Evolutionary conservation across 805 yeast species (phyloP).

Genomic region (Candida silvicultrix): DNA sequence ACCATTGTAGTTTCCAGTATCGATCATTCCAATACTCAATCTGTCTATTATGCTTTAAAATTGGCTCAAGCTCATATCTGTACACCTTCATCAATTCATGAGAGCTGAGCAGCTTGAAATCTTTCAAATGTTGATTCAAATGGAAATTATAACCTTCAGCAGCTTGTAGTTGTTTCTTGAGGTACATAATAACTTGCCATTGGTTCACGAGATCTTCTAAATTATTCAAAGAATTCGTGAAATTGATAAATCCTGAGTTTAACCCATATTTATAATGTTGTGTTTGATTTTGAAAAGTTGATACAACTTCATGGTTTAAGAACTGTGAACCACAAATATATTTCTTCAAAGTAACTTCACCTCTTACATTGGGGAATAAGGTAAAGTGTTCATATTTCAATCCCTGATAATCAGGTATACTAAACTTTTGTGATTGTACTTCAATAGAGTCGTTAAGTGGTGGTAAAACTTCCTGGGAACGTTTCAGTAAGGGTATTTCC

Average conservation of each 20-base stretch:
- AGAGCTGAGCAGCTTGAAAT: not conserved
- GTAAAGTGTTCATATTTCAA: conserved; percentile 30
- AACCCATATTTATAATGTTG: conserved; percentile 19
- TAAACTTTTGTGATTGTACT: conserved; percentile 9
- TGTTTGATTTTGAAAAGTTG: conserved; percentile 1
- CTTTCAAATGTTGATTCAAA: not conserved
- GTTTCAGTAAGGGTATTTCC: not conserved
- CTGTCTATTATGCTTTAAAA: not conserved
- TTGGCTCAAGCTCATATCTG: not conserved
- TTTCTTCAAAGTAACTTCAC: conserved; percentile 30
- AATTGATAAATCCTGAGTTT: conserved; percentile 24
- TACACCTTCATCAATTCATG: not conserved
- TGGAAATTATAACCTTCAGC: not conserved
- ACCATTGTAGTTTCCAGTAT: not conserved
- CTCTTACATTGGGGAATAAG: conserved; percentile 29
- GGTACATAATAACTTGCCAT: conserved; percentile 26
- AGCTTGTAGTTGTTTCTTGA: not conserved
- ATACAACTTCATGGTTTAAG: conserved; percentile 14
- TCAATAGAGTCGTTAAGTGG: not conserved
- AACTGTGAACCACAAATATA: conserved; percentile 28
- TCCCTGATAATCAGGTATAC: conserved; percentile 25
- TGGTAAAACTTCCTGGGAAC: not conserved
- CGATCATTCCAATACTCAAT: not conserved
- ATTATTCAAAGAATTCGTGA: conserved; percentile 20
- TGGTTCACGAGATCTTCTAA: conserved; percentile 29